Evolutionary conservation across 2,329 filamentous ascomycete genomes (phyloP), one percentile per base, ranked within the genome.

Genomic region (Ceratocystis lukuohia): DNA sequence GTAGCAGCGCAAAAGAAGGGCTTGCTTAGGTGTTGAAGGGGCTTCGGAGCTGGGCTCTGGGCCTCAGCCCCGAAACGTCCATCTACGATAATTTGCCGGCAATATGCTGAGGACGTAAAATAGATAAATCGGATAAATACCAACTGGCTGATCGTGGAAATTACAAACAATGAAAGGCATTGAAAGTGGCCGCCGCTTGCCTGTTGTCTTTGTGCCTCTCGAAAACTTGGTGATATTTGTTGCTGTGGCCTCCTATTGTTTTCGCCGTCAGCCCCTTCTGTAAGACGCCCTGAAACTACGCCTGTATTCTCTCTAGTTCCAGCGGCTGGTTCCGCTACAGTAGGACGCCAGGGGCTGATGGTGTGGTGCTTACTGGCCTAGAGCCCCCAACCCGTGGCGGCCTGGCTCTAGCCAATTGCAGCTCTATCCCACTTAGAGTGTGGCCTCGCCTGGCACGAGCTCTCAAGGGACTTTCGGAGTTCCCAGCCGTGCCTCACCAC

Each of bases 51-150:
- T 30, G 22, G 12, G n/a, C 1, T 30, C 50, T 56, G 53, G 53
- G 22, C 53, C 53, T 28, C 25, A 57, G 53, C 22, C 53, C 53
- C 53, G 53, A 57, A 57, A 8, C 46, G 53, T 17, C 53, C 10
- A 7, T 22, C 53, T 10, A 57, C 53, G 53, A 57, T 57, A 57
- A 57, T 57, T 57, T 57, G 44, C 48, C 61, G 61, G 61, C 30
- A 63, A 7, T 8, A 12, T 53, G 7, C 48, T 53, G 48, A 44
- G 15, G 17, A 30, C 30, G 37, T 61, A 33, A 22, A 61, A 44
- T 8, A 25, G 61, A 45, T 62, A 62, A 62, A 45, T 61, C 17
- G 37, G 10, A 20, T 20, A 20, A 48, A 7, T 10, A 8, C 15
- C 45, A 48, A 7, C 45, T n/a, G n/a, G 20, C 20, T n/a, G 20